Evolutionary conservation across 208 protist genomes (phyloP).

Genomic region (Zelonia costaricensis): DNA sequence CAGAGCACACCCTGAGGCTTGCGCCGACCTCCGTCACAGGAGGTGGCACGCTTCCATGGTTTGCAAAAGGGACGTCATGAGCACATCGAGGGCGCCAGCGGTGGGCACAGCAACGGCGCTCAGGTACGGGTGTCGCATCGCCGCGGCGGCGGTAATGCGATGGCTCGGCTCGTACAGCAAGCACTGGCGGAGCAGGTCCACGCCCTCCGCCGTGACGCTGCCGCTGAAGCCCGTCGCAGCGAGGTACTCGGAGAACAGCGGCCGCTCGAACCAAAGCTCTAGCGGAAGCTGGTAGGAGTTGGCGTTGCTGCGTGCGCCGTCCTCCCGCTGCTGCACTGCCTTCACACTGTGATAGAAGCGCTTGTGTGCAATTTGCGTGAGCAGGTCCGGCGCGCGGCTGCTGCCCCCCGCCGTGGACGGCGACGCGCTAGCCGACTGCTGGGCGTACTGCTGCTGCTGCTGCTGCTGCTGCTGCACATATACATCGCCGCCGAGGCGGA

Average conservation of each 20-base stretch:
- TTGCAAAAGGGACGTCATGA: constrained; percentile 59
- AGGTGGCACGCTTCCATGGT: constrained; percentile 37
- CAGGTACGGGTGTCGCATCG: constrained; percentile 71
- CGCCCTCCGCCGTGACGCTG: constrained; percentile 46
- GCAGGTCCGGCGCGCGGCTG: constrained; percentile 17
- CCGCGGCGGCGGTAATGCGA: constrained; percentile 65
- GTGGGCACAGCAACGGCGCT: constrained; percentile 28
- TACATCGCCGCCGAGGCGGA: constrained; percentile 8
- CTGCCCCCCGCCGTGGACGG: constrained; percentile 1
- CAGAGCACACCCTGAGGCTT: neutral
- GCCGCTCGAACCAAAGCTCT: constrained; percentile 52
- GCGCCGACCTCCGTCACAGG: constrained; percentile 1
- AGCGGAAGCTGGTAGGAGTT: constrained; percentile 53
- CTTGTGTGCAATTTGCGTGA: constrained; percentile 23
- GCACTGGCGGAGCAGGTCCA: constrained; percentile 66
- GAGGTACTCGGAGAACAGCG: constrained; percentile 61
- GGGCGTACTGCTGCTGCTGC: neutral
- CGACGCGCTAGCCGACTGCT: neutral
- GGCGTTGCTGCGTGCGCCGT: constrained; percentile 11
- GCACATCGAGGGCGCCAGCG: constrained; percentile 39
- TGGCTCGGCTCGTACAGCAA: constrained; percentile 70
- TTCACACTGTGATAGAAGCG: constrained; percentile 29
- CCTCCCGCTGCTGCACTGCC: constrained; percentile 20
- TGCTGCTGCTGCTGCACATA: constrained; percentile 22
- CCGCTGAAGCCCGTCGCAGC: constrained; percentile 37